Conservation (phyloP, 2,329 filamentous ascomycete genomes). For the Aspergillus proliferans region DNA sequence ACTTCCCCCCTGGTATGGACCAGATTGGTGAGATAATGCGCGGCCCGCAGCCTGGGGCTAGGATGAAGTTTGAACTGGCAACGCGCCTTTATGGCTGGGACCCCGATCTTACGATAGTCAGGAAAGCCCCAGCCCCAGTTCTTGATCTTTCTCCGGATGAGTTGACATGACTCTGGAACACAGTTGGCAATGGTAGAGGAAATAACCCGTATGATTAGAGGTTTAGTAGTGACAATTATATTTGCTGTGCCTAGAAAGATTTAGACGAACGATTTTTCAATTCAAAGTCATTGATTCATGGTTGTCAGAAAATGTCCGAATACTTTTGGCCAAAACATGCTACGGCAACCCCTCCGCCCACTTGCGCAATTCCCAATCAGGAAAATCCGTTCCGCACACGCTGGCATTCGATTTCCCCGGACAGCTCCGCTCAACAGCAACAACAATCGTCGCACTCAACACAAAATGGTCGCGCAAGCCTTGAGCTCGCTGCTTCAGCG, state of each 20-base stretch:
- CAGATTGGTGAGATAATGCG: conserved; percentile 6
- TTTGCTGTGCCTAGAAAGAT: not conserved
- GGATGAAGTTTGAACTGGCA: conserved; percentile 4
- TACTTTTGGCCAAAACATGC: not conserved
- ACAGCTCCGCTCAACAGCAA: not conserved
- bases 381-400: not conserved
- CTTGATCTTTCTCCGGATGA: too few species aligned
- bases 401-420: too few species aligned
- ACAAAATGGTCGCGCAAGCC: conserved; percentile 35
- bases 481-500: conserved; percentile 53
- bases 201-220: too few species aligned
- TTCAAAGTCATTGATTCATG: not conserved
- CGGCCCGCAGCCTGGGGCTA: conserved; percentile 1
- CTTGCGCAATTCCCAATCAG: not conserved
- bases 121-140: too few species aligned
- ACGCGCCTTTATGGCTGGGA: not conserved
- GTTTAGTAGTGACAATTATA: too few species aligned
- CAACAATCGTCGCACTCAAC: not conserved
- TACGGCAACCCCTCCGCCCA: not conserved
- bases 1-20: conserved; percentile 15
- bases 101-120: too few species aligned
- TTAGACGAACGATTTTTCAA: not conserved
- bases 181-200: too few species aligned
- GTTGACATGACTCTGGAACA: too few species aligned
- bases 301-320: not conserved